These are phyloP conservation scores for Trypanosoma lewisi DNA, from an alignment of 208 protist species.

Conservation along the genomic window DNA sequence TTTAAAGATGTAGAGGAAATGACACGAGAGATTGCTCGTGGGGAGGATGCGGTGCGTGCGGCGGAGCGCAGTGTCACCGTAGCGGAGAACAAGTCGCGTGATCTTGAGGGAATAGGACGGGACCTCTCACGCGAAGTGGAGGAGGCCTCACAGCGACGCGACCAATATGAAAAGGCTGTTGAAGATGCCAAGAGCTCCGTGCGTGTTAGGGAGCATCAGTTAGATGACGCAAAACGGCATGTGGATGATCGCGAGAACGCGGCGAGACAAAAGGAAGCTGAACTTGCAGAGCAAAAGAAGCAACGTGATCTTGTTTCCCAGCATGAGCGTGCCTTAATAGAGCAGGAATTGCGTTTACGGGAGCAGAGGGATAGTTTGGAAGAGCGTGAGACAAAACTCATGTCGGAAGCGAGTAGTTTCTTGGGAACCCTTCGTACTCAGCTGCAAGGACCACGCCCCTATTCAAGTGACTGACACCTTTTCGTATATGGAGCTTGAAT, in stretches of 20 bases:
- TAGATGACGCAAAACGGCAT: constrained; percentile 54
- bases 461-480: constrained; percentile 55
- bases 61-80: constrained; percentile 68
- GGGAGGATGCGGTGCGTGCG: constrained; percentile 71
- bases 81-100: constrained; percentile 65
- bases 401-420: constrained; percentile 83
- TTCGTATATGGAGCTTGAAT: no score
- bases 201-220: constrained; percentile 45
- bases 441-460: constrained; percentile 47
- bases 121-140: constrained; percentile 79
- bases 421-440: constrained; percentile 73
- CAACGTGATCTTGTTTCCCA: constrained; percentile 84
- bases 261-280: constrained; percentile 70
- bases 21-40: constrained; percentile 65
- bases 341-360: constrained; percentile 86
- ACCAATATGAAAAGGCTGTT: constrained; percentile 66
- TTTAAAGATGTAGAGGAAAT: constrained; percentile 67
- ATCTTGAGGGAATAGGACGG: constrained; percentile 82
- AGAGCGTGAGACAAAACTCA: constrained; percentile 85
- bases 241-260: constrained; percentile 70
- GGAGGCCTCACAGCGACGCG: constrained; percentile 72
- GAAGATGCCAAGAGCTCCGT: constrained; percentile 63
- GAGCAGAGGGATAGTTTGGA: constrained; percentile 88
- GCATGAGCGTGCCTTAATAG: constrained; percentile 86
- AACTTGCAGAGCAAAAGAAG: constrained; percentile 75